Evolutionary conservation across 78 protist genomes (phyloP).

Genomic region (Tieghemostelium lacteum): DNA sequence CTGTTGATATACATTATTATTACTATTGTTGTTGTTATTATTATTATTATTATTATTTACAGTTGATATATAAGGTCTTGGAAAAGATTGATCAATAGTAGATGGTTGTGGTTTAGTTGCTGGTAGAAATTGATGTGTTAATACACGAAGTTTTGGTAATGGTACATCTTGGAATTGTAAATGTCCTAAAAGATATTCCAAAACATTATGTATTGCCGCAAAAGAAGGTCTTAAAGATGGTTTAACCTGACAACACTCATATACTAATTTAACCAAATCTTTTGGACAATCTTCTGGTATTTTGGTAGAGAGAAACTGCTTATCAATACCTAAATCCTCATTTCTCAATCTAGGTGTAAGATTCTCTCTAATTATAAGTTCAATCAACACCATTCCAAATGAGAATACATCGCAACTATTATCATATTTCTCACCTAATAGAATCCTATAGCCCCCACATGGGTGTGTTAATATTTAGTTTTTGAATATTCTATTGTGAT

Average conservation of each 20-base stretch:
- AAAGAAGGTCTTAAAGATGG: constrained; percentile 34
- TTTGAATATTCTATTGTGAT: too few species aligned
- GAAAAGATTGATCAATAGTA: constrained; percentile 17
- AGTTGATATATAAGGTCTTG: constrained; percentile 28
- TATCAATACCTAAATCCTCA: constrained; percentile 59
- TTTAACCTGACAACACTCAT: constrained; percentile 23
- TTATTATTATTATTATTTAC: background rate
- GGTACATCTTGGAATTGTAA: background rate
- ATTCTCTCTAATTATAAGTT: constrained; percentile 33
- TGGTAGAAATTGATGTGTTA: constrained; percentile 50
- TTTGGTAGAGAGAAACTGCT: background rate
- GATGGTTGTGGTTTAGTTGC: background rate
- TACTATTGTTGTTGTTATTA: background rate
- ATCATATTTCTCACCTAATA: constrained; percentile 74
- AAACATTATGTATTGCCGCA: background rate
- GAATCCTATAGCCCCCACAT: too few species aligned
- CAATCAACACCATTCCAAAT: constrained; percentile 76
- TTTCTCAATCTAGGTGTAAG: constrained; percentile 47
- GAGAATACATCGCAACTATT: constrained; percentile 69
- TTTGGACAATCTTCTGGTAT: constrained; percentile 43
- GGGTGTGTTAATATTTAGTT: too few species aligned
- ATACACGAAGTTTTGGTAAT: constrained; percentile 33
- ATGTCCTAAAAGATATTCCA: background rate
- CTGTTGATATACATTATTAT: background rate
- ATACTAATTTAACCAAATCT: constrained; percentile 8